Conservation (phyloP, 176 grass and related monocot genomes). For the Oryza glaberrima region DNA sequence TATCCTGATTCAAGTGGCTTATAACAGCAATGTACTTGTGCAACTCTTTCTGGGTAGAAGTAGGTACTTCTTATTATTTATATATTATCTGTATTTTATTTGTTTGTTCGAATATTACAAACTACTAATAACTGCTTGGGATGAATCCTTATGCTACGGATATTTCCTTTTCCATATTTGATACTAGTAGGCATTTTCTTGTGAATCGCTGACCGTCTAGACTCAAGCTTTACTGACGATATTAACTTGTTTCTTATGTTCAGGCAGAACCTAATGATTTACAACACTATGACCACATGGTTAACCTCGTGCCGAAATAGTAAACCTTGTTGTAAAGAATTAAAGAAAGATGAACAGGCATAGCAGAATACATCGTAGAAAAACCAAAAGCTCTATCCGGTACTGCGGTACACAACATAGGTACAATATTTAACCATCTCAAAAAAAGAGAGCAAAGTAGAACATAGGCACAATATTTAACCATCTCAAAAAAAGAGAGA, state of each 20-base stretch:
- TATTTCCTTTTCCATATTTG: not conserved
- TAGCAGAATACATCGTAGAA: not conserved
- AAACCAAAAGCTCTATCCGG: not conserved
- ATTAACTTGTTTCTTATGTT: not conserved
- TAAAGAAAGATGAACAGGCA: not conserved
- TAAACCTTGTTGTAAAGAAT: not conserved
- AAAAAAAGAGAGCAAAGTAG: too few species aligned
- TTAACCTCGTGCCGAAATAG: not conserved
- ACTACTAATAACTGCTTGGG: not conserved
- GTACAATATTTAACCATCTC: too few species aligned
- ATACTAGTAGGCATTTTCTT: not conserved
- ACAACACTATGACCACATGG: not conserved
- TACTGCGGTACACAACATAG: too few species aligned
- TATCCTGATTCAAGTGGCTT: not conserved
- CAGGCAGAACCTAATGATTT: not conserved
- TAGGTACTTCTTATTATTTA: not conserved
- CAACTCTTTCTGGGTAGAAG: not conserved
- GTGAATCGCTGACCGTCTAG: not conserved
- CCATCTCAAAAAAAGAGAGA: too few species aligned
- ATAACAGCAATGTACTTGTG: not conserved
- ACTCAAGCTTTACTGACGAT: not conserved
- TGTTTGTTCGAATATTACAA: not conserved
- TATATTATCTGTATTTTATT: not conserved
- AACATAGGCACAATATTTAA: too few species aligned
- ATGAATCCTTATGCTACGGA: constrained; percentile 10